Base-by-base conservation (phyloP, 1,284 basidiomycete species). In the Sanghuangporus weigelae region DNA sequence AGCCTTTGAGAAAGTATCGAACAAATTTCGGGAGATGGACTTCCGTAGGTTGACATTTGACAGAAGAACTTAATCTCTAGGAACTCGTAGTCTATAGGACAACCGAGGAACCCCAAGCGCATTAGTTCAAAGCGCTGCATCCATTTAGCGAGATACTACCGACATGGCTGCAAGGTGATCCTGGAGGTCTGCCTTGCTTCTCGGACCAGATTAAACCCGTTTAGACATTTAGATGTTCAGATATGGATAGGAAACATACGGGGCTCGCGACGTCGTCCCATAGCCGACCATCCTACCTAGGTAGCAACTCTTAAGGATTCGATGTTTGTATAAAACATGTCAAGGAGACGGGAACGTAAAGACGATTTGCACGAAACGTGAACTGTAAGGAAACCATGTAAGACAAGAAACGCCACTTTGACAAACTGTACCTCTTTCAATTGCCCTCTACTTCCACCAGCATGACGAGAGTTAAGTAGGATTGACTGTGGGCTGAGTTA, bases 1-100 rank as follows among this genome's bases (percentile, higher is more conserved):
- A 31, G 26, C 26, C 26, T 31, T 31, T 31, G 26, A 35, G 35
- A 44, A 44, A 23, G 56, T 49, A 50, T 57, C 61, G 61, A 62
- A 42, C 61, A 50, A 57, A 62, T 54, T 36, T 62, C 61, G 61
- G 61, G 23, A 35, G 54, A 38, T 31, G 23, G 19, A 21, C 46
- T 14, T 7, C 10, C 12, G 36, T 36, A 39, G 11, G 21, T 16
- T 26, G 35, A 39, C 35, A 38, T 11, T 14, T 42, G 21, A 40
- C 31, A 36, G 44, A 46, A 14, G 16, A 46, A 46, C 7, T 19
- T 11, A 7, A 11, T 7, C 44, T n/a, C 14, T 16, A 46, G 44
- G 16, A n/a, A 11, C 14, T 11, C 44, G 44, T n/a, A 46, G 16
- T 14, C 44, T 46, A n/a, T 46, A 46, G 44, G 16, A 46, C 16